Base-by-base conservation (phyloP, 1,284 basidiomycete species). In the Cronartium quercuum region DNA sequence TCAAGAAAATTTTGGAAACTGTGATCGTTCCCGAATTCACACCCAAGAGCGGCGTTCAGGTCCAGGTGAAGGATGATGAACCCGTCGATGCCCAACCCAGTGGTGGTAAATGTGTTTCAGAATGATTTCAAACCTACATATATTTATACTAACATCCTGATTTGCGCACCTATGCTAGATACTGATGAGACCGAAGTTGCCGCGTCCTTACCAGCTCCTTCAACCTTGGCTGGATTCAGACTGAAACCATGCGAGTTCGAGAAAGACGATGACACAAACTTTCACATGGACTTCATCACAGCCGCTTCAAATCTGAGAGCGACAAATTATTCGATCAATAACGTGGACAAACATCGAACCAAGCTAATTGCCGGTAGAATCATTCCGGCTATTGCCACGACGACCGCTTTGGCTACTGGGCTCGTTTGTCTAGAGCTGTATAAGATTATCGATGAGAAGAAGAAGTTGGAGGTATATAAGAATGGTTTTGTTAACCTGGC, bases 281-380 rank as follows among this genome's bases (percentile, higher is more conserved):
- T 92, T 84, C 96, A 99, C 84, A 98, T 99, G 81, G 96, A 97
- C 84, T 98, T 98, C 83, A 97, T 99, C 84, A 97, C 94, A 44
- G 91, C 96, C 6, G 91, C 96, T 2, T 97, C 95, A 66, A 99
- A 99, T 85, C 86, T 98, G 77, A 91, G 96, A 62, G 96, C 96
- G 0, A 87, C 89, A 84, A 99, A 99, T 84, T 99, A 99, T 84
- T 89, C 85, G 78, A 98, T 99, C 81, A 86, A 87, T 67, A 85
- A 87, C 34, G 93, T 94, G 13, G 93, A 97, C 83, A 87, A 89
- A 75, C 94, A 98, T 84, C 88, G 90, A 77, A 98, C 95, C 57
- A 99, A 99, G 85, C 91, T 96, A 82, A 97, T 99, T 80, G 97
- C 96, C 3, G 96, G 96, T 75, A 98, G 98, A 86, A 99, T 99